phyloP scores from a whole-genome alignment of 805 yeast species.

The Hanseniaspora guilliermondii region DNA sequence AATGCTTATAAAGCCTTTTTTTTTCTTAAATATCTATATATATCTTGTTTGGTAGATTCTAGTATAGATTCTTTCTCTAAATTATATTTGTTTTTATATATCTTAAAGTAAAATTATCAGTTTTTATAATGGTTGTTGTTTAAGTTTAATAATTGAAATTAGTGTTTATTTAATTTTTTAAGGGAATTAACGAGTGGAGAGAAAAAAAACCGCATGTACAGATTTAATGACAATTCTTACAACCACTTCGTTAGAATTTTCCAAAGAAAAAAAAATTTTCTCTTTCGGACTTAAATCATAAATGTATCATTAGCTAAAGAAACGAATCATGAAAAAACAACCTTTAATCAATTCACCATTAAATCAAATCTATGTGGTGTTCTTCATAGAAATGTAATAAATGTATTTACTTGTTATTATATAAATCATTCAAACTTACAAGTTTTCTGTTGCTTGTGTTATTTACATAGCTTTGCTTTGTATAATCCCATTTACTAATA shows the following conservation, averaged over 20 bases:
- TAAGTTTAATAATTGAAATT: not conserved
- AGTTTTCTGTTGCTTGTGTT: not conserved
- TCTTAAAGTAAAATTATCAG: too few relatives aligned
- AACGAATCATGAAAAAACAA: not conserved
- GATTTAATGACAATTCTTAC: not conserved
- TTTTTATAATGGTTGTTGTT: not conserved
- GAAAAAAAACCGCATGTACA: not conserved
- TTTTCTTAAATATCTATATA: too few relatives aligned
- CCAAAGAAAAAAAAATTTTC: not conserved
- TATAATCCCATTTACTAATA: conserved; percentile 8
- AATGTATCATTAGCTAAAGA: not conserved
- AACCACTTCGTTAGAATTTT: not conserved
- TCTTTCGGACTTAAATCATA: not conserved
- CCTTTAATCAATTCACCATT: not conserved
- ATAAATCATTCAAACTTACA: not conserved
- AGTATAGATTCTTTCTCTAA: too few relatives aligned
- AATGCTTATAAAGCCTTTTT: too few relatives aligned
- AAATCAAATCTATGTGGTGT: not conserved
- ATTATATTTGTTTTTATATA: too few relatives aligned
- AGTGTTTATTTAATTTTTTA: not conserved
- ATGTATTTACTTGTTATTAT: not conserved
- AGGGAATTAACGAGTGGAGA: not conserved
- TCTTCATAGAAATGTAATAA: too few relatives aligned
- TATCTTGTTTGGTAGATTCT: too few relatives aligned
- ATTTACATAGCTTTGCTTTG: not conserved